phyloP scores from a whole-genome alignment of 805 yeast genomes.

The Starmerella ratchasimensis region DNA sequence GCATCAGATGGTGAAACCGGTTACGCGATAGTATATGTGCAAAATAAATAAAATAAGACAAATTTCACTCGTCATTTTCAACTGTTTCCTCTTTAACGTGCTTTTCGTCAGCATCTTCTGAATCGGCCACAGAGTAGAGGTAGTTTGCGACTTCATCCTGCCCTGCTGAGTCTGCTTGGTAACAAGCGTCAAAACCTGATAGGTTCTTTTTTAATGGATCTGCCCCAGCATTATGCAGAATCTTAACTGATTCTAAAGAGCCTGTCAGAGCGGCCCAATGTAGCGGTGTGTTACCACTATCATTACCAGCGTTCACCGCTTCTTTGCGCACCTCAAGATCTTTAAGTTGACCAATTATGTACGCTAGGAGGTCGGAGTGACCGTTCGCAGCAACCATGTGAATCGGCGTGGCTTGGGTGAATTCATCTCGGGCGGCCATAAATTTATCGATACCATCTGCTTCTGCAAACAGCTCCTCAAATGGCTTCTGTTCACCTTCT shows the following conservation, averaged over 20 bases:
- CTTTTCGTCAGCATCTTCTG: conserved; percentile 8
- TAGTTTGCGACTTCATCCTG: conserved; percentile 66
- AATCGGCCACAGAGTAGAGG: conserved; percentile 55
- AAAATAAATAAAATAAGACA: background rate
- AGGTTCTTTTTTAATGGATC: conserved; percentile 70
- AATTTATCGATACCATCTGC: conserved; percentile 20
- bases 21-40: background rate
- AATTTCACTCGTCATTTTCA: background rate
- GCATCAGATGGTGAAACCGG: background rate
- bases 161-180: conserved; percentile 72
- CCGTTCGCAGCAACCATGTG: conserved; percentile 98
- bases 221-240: conserved; percentile 62
- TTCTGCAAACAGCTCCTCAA: conserved; percentile 52
- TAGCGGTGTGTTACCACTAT: conserved; percentile 81
- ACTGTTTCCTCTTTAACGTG: background rate
- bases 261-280: conserved; percentile 96
- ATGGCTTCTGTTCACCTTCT: conserved; percentile 68
- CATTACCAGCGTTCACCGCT: conserved; percentile 44
- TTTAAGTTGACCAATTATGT: conserved; percentile 38
- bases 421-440: conserved; percentile 51
- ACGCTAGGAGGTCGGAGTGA: conserved; percentile 53
- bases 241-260: conserved; percentile 53
- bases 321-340: conserved; percentile 22
- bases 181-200: conserved; percentile 70
- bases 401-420: conserved; percentile 56